Base-by-base conservation (phyloP, 495 filamentous ascomycete species). In the Aspergillus panamensis region DNA sequence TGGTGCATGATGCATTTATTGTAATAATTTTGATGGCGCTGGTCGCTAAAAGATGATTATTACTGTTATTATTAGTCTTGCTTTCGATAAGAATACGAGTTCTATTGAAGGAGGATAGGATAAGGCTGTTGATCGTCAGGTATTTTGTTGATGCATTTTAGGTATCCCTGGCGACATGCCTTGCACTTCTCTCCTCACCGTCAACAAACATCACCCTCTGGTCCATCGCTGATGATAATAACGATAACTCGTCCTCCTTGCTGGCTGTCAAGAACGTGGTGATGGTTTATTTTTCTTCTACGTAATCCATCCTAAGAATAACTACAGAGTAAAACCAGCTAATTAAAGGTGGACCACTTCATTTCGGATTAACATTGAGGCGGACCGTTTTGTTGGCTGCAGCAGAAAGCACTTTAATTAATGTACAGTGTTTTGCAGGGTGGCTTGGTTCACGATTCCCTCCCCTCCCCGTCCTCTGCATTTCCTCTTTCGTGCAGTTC, bases 281-380 rank as follows among this genome's bases (percentile, higher is more conserved):
- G 35, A 39, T 39, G 3, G 3, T 12, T 39, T n/a, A n/a, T 2
- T 39, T 39, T 8, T 8, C 35, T 39, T n/a, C 8, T 37, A 10
- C 33, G 33, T 39, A n/a, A 37, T 14, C 10, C 35, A 9, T 45
- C 7, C 42, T n/a, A 19, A 45, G 17, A 10, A 19, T 9, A 19
- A 17, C n/a, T n/a, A n/a, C n/a, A n/a, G n/a, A n/a, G n/a, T n/a
- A n/a, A n/a, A n/a, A 37, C 1, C n/a, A 17, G 17, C 37, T 50
- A 51, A 44, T 16, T 35, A 33, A 19, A 16, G 32, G 60, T 62
- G 60, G 60, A 53, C 31, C 35, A 40, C 19, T 48, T 62, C 60
- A 67, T 65, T 55, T 68, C 63, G 61, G 66, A 61, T 48, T 47
- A 67, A 70, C 43, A 54, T 67, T 65, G 60, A 58, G 49, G 51